phyloP scores from a whole-genome alignment of 2,329 filamentous ascomycete species.

The Albophoma yamanashiensis region DNA sequence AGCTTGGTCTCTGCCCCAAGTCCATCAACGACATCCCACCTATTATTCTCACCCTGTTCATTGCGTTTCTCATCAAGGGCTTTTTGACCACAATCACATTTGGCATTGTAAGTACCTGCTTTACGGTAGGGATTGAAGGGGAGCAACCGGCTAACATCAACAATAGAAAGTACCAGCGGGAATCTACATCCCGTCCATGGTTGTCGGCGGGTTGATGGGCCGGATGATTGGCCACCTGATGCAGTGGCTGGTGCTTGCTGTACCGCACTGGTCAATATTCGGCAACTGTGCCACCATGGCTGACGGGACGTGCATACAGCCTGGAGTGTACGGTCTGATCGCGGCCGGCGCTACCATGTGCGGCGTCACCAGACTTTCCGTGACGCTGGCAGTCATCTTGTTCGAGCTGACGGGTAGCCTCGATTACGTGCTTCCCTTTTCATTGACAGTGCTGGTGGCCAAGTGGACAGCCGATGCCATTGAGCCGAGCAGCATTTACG shows the following conservation, averaged over 20 bases:
- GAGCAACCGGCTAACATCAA: conserved; percentile 7
- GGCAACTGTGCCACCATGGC: conserved; percentile 58
- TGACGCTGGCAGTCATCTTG: conserved; percentile 87
- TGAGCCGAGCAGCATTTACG: conserved; percentile 88
- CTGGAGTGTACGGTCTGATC: conserved; percentile 92
- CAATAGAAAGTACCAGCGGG: conserved; percentile 77
- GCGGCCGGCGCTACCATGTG: conserved; percentile 97
- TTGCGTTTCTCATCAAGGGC: conserved; percentile 84
- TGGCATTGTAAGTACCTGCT: conserved; percentile 53
- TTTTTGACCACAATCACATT: conserved; percentile 85
- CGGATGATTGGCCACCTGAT: conserved; percentile 77
- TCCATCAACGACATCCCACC: conserved; percentile 65
- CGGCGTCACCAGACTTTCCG: conserved; percentile 84
- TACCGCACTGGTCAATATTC: conserved; percentile 64
- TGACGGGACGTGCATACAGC: conserved; percentile 79
- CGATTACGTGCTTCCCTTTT: conserved; percentile 92
- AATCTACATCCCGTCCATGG: conserved; percentile 98
- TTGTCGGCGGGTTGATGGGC: conserved; percentile 86
- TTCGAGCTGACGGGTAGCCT: conserved; percentile 94
- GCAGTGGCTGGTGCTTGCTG: conserved; percentile 69
- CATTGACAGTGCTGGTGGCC: conserved; percentile 80
- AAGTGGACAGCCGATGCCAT: conserved; percentile 98
- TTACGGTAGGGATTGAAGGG: background rate
- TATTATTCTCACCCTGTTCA: conserved; percentile 59
- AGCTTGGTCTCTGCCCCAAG: conserved; percentile 68